Base-by-base conservation (phyloP, 768 basidiomycete species). In the Lactarius hengduanensis region DNA sequence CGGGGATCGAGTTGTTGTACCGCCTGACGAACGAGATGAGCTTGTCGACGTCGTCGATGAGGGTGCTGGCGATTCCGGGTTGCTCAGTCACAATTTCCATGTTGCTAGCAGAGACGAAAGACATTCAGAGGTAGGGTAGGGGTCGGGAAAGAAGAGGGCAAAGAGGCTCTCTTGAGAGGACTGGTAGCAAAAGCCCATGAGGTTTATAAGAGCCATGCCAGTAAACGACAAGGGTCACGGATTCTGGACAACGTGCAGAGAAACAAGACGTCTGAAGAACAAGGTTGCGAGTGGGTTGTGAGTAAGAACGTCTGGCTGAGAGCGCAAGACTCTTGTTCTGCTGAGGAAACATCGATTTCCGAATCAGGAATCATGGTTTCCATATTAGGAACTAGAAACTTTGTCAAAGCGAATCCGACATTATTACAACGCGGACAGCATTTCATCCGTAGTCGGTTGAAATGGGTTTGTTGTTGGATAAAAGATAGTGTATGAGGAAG, bases 311-410 rank as follows among this genome's bases (percentile, higher is more conserved):
- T 9, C 34, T 34, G 41, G 53, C 8, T 13, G 59, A 60, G 43
- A 60, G 59, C 54, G 32, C 3, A 32, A n/a, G 43, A 55, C 10
- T 10, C 61, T 66, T 62, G 61, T 62, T 30, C 9, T 34, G 32
- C 32, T 40, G 26, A 20, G 13, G 53, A 30, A 62, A 62, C 61
- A 32, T 59, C 18, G n/a, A 11, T 40, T 40, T 32, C 66, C 58
- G 55, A 63, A 67, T 56, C 28, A 22, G 58, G 58, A 53, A 55
- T 63, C 65, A 58, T 16, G 22, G 13, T 58, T 66, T 55, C 66
- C 58, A 56, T 56, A 56, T 67, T 2, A 0, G 62, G 65, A 62
- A 66, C 26, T 30, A 22, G 22, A 38, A 34, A 36, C 18, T 22
- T 40, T 40, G 38, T 40, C 56, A 57, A 34, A n/a, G 50, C 50